Percentiles rank a stretch among this genome's conserved stretches.
phyloP scores from a whole-genome alignment of 2,329 filamentous ascomycete species.

The Colletotrichum siamense region DNA sequence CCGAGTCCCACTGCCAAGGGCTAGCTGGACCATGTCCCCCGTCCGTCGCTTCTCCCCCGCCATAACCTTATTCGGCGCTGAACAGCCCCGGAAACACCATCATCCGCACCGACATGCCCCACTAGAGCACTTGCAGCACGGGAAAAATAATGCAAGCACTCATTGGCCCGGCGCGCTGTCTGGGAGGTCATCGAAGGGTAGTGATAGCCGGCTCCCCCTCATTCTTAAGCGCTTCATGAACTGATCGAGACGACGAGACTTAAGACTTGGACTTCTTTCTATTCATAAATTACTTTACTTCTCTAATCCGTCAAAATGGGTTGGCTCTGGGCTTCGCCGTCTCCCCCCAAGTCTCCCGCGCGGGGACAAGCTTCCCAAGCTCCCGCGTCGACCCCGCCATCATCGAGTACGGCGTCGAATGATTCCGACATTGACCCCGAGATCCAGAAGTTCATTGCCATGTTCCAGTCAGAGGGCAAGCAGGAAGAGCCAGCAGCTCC shows the following conservation, averaged over 20 bases:
- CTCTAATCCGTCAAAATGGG: slow-evolving; percentile 51
- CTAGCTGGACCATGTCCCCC: background rate
- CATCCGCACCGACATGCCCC: slow-evolving; percentile 9
- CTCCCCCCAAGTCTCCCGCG: slow-evolving; percentile 33
- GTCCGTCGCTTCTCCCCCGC: background rate
- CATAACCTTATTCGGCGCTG: slow-evolving; percentile 6
- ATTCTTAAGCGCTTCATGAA: background rate
- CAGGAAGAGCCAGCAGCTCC: slow-evolving; percentile 24
- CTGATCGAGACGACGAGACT: background rate
- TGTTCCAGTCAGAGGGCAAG: slow-evolving; percentile 43
- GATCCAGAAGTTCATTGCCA: slow-evolving; percentile 58
- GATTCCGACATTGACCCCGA: slow-evolving; percentile 48
- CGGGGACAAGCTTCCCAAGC: slow-evolving; percentile 27
- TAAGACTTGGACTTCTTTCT: too few species aligned
- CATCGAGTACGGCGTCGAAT: slow-evolving; percentile 15
- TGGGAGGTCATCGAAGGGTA: slow-evolving; percentile 14
- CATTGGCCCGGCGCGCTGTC: slow-evolving; percentile 16
- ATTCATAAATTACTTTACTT: background rate
- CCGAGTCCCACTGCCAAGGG: background rate
- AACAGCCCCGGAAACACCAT: background rate
- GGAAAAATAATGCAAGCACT: slow-evolving; percentile 19
- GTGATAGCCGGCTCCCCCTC: slow-evolving; percentile 16
- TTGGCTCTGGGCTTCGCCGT: slow-evolving; percentile 63
- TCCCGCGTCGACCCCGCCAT: slow-evolving; percentile 24
- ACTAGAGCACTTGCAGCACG: background rate